A percentile compares a stretch with the other conserved stretches of the same genome.
Evolutionary conservation across 2,329 filamentous ascomycete genomes (phyloP).

Genomic region (Fusarium drepaniforme): DNA sequence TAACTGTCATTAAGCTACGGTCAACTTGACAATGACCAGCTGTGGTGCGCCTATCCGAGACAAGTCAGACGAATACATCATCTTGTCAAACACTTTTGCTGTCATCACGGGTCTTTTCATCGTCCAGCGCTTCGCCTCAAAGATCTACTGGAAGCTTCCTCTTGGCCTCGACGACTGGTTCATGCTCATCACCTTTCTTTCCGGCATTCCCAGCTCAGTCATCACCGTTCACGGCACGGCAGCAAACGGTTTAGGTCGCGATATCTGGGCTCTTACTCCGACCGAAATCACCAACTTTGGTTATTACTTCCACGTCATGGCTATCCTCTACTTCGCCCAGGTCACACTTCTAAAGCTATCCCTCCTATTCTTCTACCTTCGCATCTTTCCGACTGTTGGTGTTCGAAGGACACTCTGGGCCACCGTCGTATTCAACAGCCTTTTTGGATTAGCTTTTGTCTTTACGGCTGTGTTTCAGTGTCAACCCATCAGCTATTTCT

Average conservation of each 20-base stretch:
- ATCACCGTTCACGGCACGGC: constrained; percentile 48
- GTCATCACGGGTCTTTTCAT: constrained; percentile 54
- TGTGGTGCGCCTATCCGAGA: constrained; percentile 47
- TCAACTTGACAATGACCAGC: constrained; percentile 43
- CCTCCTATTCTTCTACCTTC: constrained; percentile 66
- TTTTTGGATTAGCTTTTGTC: constrained; percentile 57
- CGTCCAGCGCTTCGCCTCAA: constrained; percentile 54
- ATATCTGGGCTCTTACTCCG: constrained; percentile 62
- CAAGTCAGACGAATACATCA: constrained; percentile 39
- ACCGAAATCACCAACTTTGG: constrained; percentile 58
- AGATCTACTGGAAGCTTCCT: constrained; percentile 48
- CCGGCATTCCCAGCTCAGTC: constrained; percentile 46
- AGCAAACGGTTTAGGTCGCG: constrained; percentile 60
- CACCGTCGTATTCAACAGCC: constrained; percentile 54
- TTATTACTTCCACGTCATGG: constrained; percentile 57
- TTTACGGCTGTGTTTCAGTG: constrained; percentile 63
- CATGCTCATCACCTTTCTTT: constrained; percentile 44
- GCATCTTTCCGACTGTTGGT: constrained; percentile 60
- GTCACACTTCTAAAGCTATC: constrained; percentile 63
- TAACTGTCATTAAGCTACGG: constrained; percentile 31
- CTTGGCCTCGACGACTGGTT: constrained; percentile 56
- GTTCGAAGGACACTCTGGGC: constrained; percentile 57
- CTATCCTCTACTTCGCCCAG: constrained; percentile 60
- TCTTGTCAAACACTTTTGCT: constrained; percentile 45
- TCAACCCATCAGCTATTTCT: constrained; percentile 63